Evolutionary conservation across 108 stramenopile genomes (phyloP).

Genomic region (Cyclotella distinguenda): DNA sequence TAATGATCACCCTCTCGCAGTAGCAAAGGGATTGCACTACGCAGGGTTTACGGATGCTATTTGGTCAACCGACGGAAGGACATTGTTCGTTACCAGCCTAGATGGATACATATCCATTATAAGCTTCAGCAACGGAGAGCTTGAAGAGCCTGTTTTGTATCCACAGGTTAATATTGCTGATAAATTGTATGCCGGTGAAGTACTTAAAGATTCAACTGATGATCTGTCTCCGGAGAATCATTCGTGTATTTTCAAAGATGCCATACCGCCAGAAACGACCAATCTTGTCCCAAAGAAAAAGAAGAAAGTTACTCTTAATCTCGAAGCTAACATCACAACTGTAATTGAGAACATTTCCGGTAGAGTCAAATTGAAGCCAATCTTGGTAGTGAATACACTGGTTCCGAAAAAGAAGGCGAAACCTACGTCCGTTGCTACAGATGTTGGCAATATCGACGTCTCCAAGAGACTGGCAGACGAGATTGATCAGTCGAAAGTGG

Average conservation of each 20-base stretch:
- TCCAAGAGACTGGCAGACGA: no score
- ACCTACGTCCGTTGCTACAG: no score
- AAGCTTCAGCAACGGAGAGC: conserved; percentile 73
- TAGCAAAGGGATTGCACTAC: conserved; percentile 81
- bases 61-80: conserved; percentile 81
- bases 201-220: not conserved
- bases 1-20: conserved; percentile 64
- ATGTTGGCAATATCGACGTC: no score
- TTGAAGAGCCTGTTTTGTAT: conserved; percentile 51
- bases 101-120: conserved; percentile 88
- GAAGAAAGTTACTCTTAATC: conserved; percentile 17
- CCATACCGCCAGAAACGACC: not conserved
- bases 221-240: not conserved
- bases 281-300: conserved; percentile 12
- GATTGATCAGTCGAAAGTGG: no score
- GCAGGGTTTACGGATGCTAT: conserved; percentile 80
- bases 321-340: conserved; percentile 1
- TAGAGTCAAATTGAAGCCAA: not conserved
- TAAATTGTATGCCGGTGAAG: no score
- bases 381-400: conserved; percentile 14
- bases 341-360: conserved; percentile 10
- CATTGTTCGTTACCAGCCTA: conserved; percentile 74
- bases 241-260: not conserved
- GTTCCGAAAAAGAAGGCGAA: conserved; percentile 13
- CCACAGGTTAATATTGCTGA: conserved; percentile 15